Evolutionary conservation across 2,329 filamentous ascomycete genomes (phyloP).

Genomic region (Lomentospora prolificans): DNA sequence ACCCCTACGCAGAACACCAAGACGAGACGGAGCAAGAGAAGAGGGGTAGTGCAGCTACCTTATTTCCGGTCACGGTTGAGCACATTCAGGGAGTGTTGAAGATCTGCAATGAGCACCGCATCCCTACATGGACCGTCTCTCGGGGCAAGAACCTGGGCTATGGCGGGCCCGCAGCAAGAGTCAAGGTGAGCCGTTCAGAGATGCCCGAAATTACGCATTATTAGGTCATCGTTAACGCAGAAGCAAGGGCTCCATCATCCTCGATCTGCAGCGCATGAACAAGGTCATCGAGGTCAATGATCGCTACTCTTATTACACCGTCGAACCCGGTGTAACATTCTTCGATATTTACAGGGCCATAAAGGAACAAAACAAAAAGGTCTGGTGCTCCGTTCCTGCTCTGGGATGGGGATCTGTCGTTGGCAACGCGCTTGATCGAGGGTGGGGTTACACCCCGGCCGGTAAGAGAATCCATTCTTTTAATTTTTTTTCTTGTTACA

Average conservation of each 20-base stretch:
- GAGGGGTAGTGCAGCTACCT: slow-evolving; percentile 1
- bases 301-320: slow-evolving; percentile 36
- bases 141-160: slow-evolving; percentile 32
- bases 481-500: too few relatives aligned
- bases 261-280: slow-evolving; percentile 39
- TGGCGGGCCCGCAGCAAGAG: slow-evolving; percentile 31
- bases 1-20: slow-evolving; percentile 6
- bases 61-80: slow-evolving; percentile 29
- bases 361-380: slow-evolving; percentile 24
- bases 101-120: slow-evolving; percentile 22
- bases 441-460: slow-evolving; percentile 33
- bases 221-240: too few relatives aligned
- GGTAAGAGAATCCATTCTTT: slow-evolving; percentile 1
- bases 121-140: slow-evolving; percentile 27
- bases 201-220: too few relatives aligned
- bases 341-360: slow-evolving; percentile 35
- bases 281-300: slow-evolving; percentile 39
- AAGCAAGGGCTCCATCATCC: slow-evolving; percentile 26
- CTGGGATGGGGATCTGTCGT: slow-evolving; percentile 32
- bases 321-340: slow-evolving; percentile 47
- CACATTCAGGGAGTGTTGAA: slow-evolving; percentile 13
- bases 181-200: slow-evolving; percentile 15
- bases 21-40: slow-evolving; percentile 5
- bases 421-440: slow-evolving; percentile 35
- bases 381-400: slow-evolving; percentile 34